Evolutionary conservation across 768 basidiomycete species (phyloP), one percentile per base, ranked within the genome.

Genomic region (Russula dissimulans): DNA sequence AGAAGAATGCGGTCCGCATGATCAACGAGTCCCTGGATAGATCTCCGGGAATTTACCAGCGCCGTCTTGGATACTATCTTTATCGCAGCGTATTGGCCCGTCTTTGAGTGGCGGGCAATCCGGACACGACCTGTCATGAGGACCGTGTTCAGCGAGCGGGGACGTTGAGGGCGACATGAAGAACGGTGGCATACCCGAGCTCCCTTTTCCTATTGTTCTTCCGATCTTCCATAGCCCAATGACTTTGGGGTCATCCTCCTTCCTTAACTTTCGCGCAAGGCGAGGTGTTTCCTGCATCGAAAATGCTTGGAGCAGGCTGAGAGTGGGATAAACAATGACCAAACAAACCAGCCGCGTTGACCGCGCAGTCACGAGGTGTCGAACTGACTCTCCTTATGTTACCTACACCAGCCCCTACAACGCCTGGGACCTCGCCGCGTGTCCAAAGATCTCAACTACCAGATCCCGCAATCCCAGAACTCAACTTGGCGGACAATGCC

Each of bases 21-120:
- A 58, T 87, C 86, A 14, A 80, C 84, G 12, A 87, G 80, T 51
- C 83, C 82, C 51, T 81, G 78, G 61, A 91, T 76, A 26, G 87
- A 88, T 64, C 82, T 78, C 42, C 81, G 79, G 50, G 89, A 88
- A 56, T 78, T 78, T 58, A 89, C 73, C 59, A 86, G 73, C 55
- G 79, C 75, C 32, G 77, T 77, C 72, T 95, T 95, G 46, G 87
- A 85, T 34, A 98, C 87, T 65, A 95, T 97, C 77, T 98, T 98
- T 71, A 97, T 83, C 9, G 95, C 95, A 41, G 94, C 92, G 68
- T 88, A 86, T 73, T 92, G 85, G 32, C 89, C 91, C 0, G 91
- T 91, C 70, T 82, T 87, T n/a, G 84, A 80, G 71, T 95, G 89
- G 63, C 91, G 80, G 42, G 91, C 93, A 65, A 97, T 85, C 55